These are phyloP conservation scores for Yamadazyma akitaensis DNA, from an alignment of 805 yeast species.

Conservation along the genomic window DNA sequence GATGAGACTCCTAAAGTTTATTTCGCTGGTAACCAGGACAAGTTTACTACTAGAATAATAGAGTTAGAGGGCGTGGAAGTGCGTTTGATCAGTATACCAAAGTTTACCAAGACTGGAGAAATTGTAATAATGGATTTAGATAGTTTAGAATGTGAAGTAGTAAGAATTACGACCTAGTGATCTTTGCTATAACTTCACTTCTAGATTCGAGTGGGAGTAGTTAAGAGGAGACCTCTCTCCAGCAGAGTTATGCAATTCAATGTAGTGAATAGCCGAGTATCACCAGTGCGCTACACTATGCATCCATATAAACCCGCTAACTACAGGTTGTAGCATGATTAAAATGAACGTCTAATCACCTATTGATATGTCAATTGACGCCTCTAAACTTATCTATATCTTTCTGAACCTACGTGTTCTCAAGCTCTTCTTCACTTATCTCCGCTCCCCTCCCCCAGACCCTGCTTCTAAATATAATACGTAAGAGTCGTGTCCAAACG, in stretches of 20 bases:
- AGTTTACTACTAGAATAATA: conserved; percentile 45
- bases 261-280: background rate
- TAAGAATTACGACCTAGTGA: conserved; percentile 26
- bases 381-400: background rate
- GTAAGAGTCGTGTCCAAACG: background rate
- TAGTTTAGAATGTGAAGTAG: conserved; percentile 43
- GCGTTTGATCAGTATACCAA: conserved; percentile 65
- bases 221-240: background rate
- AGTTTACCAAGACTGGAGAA: conserved; percentile 62
- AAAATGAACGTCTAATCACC: background rate
- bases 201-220: too few species aligned
- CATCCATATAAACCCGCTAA: too few species aligned
- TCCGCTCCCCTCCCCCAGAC: background rate
- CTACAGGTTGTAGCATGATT: too few species aligned
- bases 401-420: background rate
- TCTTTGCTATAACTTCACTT: too few species aligned
- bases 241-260: background rate
- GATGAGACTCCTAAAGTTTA: conserved; percentile 81
- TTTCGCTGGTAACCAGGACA: conserved; percentile 79
- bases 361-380: background rate
- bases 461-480: conserved; percentile 1
- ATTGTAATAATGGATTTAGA: conserved; percentile 21
- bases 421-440: background rate
- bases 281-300: background rate
- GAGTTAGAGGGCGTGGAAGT: conserved; percentile 28